Evolutionary conservation across 306 rosid species (phyloP).

Genomic region (Corylus heterophylla): DNA sequence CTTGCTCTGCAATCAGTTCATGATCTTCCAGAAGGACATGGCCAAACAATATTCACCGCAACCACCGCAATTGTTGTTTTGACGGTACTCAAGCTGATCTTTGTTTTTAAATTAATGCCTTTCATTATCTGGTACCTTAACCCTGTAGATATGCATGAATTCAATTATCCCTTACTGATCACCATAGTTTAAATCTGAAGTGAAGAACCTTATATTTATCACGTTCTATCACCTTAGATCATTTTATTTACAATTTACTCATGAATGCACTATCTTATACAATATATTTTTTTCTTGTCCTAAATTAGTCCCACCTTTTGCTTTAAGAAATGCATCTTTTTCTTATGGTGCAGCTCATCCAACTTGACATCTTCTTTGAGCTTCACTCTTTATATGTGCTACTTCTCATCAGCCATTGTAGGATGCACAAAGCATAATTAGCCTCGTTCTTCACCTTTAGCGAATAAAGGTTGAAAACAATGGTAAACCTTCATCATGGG

Average conservation of each 20-base stretch:
- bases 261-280: too few species aligned
- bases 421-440: background rate
- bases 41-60: conserved; percentile 97
- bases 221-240: background rate
- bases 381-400: background rate
- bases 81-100: conserved; percentile 61
- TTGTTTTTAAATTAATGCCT: conserved; percentile 20
- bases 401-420: background rate
- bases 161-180: background rate
- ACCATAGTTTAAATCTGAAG: background rate
- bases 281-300: background rate
- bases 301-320: background rate
- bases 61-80: conserved; percentile 97
- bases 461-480: too few species aligned
- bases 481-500: too few species aligned
- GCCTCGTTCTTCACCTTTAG: background rate
- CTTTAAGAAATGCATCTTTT: background rate
- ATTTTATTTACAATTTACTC: background rate
- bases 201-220: background rate
- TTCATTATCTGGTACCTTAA: conserved; percentile 1
- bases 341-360: background rate
- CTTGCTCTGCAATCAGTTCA: conserved; percentile 96
- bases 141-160: background rate
- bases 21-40: conserved; percentile 99
- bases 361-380: background rate